Base-by-base conservation (phyloP, 164 flowering plant genomes). In the Magnolia sinica region DNA sequence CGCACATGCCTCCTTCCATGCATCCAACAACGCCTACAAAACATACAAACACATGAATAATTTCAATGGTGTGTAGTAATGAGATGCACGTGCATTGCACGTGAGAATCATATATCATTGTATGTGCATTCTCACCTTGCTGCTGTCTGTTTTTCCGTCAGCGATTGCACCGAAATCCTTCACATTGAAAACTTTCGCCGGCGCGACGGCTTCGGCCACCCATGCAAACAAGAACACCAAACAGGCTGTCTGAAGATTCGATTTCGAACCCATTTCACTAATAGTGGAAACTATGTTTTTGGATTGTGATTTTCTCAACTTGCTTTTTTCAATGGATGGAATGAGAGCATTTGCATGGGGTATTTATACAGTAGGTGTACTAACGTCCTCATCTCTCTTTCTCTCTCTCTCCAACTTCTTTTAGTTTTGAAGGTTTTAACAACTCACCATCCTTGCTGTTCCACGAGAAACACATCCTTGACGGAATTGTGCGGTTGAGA, bases 91-190 rank as follows among this genome's bases (percentile, higher is more conserved):
- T 52, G 10, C 2, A 52, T 52, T 9, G 14, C 13, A 52, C 13
- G 0, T 52, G 10, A 14, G 14, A 4, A 52, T 52, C 59, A 0
- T 7, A 9, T 52, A 52, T 1, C 59, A 52, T 8, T 52, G 14
- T 52, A 8, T 14, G 14, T 52, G 59, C 14, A 52, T 13, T 7
- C 49, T 72, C 8, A 73, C 75, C 75, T 73, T 10, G 27, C 68
- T 73, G 66, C 10, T 13, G 31, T 73, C 75, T 2, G 50, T 55
- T 59, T 24, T 27, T 6, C 75, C 75, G 29, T 31, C 75, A 3
- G 75, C 1, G 58, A 31, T 73, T 3, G 75, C 75, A 7, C 75
- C 75, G 18, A 73, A 73, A 27, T 27, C 29, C 29, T 27, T 27
- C 29, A 27, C 29, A 27, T 27, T 27, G 29, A 27, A 27, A 27